These are phyloP conservation scores for Micromonas commoda DNA, from an alignment of 139 green algal species.

Conservation along the genomic window DNA sequence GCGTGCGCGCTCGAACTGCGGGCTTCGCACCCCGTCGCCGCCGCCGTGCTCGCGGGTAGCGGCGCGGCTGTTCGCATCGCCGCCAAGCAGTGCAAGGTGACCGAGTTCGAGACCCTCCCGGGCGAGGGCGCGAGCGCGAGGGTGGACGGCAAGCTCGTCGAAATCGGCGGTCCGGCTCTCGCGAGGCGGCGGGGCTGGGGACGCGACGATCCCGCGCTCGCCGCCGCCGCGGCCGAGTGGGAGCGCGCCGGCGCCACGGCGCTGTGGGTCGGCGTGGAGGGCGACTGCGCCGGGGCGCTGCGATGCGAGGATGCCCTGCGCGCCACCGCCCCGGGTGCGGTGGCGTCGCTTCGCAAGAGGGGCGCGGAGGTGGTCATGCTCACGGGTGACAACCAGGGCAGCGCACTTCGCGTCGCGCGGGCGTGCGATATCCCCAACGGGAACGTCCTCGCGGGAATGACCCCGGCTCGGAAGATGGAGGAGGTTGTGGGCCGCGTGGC, in stretches of 20 bases:
- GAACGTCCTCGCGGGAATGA: constrained; percentile 30
- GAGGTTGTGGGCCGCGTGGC: neutral
- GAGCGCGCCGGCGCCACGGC: constrained; percentile 32
- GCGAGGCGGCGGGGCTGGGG: neutral
- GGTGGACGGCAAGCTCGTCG: constrained; percentile 32
- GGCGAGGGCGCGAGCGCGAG: constrained; percentile 20
- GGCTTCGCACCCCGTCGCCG: constrained; percentile 50
- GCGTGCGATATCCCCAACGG: constrained; percentile 38
- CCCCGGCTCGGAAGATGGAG: constrained; percentile 48
- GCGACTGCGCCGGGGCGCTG: constrained; percentile 21
- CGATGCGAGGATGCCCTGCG: constrained; percentile 35
- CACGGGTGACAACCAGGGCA: constrained; percentile 51
- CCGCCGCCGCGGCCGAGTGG: neutral
- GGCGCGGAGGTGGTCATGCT: constrained; percentile 46
- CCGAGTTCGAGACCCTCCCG: constrained; percentile 34
- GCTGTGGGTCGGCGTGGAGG: constrained; percentile 42
- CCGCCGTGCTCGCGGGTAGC: constrained; percentile 40
- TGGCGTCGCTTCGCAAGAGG: constrained; percentile 36
- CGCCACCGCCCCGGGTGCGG: constrained; percentile 27
- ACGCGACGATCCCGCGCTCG: neutral
- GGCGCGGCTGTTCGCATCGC: constrained; percentile 19
- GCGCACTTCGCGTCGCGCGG: constrained; percentile 37
- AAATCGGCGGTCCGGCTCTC: constrained; percentile 14
- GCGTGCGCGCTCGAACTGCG: constrained; percentile 39
- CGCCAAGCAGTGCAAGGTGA: constrained; percentile 10